Evolutionary conservation across 1,284 basidiomycete genomes (phyloP).

Genomic region (Cryptococcus sp.): DNA sequence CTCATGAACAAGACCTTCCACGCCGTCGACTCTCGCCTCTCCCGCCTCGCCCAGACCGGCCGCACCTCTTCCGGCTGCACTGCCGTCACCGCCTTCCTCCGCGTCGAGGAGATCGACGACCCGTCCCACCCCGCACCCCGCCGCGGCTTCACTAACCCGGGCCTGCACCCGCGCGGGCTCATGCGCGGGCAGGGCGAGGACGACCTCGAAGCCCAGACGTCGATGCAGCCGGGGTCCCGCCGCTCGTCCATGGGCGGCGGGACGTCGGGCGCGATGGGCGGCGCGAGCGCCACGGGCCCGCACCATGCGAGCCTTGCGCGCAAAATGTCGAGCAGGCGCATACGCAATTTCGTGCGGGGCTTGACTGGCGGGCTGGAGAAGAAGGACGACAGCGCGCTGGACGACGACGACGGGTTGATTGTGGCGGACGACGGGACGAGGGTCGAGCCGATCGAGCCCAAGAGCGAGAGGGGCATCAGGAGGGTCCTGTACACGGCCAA

Average conservation of each 20-base stretch:
- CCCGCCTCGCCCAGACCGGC: slow-evolving; percentile 75
- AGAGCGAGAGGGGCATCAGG: slow-evolving; percentile 48
- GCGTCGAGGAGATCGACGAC: slow-evolving; percentile 70
- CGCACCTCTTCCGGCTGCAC: slow-evolving; percentile 97
- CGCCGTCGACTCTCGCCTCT: slow-evolving; percentile 77
- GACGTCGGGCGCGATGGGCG: slow-evolving; percentile 22
- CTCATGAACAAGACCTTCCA: slow-evolving; percentile 92
- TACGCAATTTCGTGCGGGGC: slow-evolving; percentile 48
- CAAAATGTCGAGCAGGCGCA: slow-evolving; percentile 38
- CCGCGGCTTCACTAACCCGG: slow-evolving; percentile 42
- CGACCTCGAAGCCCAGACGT: slow-evolving; percentile 43
- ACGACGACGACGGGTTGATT: slow-evolving; percentile 21
- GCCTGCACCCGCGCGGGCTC: slow-evolving; percentile 37
- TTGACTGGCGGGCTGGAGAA: slow-evolving; percentile 29
- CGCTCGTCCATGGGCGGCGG: slow-evolving; percentile 33
- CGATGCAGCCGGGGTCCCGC: slow-evolving; percentile 17
- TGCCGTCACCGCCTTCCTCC: slow-evolving; percentile 92
- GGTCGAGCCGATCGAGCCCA: slow-evolving; percentile 47
- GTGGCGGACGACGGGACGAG: slow-evolving; percentile 32
- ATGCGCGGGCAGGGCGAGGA: slow-evolving; percentile 48
- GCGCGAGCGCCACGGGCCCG: slow-evolving; percentile 13
- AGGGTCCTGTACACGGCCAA: slow-evolving; percentile 94
- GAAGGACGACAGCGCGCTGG: slow-evolving; percentile 26
- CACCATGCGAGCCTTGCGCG: slow-evolving; percentile 12
- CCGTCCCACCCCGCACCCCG: slow-evolving; percentile 25